Base-by-base conservation (phyloP, 2,329 filamentous ascomycete genomes). In the Paraphoma chrysanthemicola region DNA sequence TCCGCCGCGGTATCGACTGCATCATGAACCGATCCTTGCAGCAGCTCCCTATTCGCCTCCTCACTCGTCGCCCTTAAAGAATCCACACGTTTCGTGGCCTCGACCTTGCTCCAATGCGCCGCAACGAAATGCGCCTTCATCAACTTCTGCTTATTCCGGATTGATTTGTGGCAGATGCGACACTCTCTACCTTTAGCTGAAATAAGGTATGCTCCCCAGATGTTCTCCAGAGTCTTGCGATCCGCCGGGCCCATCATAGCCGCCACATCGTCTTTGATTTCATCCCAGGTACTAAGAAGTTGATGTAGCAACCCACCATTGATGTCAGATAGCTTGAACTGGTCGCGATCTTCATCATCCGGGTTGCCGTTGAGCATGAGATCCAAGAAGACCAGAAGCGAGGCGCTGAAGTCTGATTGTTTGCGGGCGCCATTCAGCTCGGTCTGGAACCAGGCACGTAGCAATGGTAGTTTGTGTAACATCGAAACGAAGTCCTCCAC, bases 361-460 rank as follows among this genome's bases (percentile, higher is more conserved):
- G 55, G 60, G 8, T 42, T 47, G 10, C 60, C 64, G 17, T 54
- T 31, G 6, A 70, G 51, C 16, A 67, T 54, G 0, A 42, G 33
- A 1, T 54, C 29, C 2, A 69, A n/a, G 12, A 41, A 44, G 1
- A 42, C 17, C 2, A 59, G 11, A 5, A 69, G 6, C 2, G 51
- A 53, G 6, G 14, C 11, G 6, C 28, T 51, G 16, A 68, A 64
- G 1, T 55, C 47, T 5, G 18, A 11, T 14, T 55, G 57, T 46
- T 63, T 60, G 11, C 18, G 36, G 4, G 51, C 46, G 17, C 55
- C 59, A 38, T 60, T 23, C 1, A 42, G 7, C 46, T 67, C 66
- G 5, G 61, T 66, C 11, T 48, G 53, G 51, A 60, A 69, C 58
- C 58, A 64, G 7, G 53, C 45, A n/a, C 57, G 33, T 1, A 66